These are phyloP conservation scores for Incumbomyces lentus DNA, from an alignment of 2,329 filamentous ascomycete species.

Conservation along the genomic window DNA sequence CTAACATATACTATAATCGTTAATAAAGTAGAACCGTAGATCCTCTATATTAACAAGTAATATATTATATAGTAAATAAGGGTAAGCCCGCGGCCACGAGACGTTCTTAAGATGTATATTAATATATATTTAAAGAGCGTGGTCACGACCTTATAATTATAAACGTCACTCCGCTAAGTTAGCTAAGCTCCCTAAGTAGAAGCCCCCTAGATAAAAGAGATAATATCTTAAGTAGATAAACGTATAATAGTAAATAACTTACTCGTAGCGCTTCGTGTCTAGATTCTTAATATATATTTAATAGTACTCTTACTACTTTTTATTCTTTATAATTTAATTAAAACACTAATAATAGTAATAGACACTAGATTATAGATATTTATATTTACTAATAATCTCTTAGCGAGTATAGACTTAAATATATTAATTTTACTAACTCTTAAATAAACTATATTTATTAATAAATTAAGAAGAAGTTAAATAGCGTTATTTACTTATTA, in stretches of 20 bases:
- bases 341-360: conserved; percentile 13
- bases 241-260: conserved; percentile 12
- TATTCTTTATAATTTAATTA: conserved; percentile 8
- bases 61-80: too few relatives aligned
- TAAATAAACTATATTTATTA: conserved; percentile 7
- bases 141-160: conserved; percentile 6
- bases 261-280: conserved; percentile 8
- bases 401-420: conserved; percentile 9
- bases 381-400: conserved; percentile 4
- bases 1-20: too few relatives aligned
- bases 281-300: conserved; percentile 8
- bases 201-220: conserved; percentile 2
- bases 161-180: conserved; percentile 5
- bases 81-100: too few relatives aligned
- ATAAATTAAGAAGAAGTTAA: background rate
- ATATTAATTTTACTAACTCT: conserved; percentile 9
- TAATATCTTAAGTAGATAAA: conserved; percentile 10
- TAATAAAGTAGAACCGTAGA: too few relatives aligned
- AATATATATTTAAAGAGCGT: background rate
- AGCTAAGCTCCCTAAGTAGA: background rate
- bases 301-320: conserved; percentile 11
- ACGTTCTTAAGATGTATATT: too few relatives aligned
- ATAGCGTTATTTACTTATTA: background rate
- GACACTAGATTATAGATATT: conserved; percentile 1
- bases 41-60: too few relatives aligned